Base-by-base conservation (phyloP, 2,329 filamentous ascomycete genomes). In the Beauveria australis region DNA sequence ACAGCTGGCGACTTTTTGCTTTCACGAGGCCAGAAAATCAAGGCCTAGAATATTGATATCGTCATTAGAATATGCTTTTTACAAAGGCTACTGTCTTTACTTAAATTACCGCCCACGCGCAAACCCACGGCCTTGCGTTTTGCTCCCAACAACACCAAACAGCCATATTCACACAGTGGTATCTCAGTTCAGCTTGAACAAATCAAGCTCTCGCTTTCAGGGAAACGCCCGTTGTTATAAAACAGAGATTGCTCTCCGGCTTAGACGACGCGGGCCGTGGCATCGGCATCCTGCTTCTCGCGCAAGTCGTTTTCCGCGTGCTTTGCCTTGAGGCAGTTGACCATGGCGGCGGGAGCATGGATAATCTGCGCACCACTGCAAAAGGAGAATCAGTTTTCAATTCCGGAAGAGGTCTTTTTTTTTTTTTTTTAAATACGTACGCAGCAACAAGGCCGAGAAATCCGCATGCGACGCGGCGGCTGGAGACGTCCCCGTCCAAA, bases 261-360 rank as follows among this genome's bases (percentile, higher is more conserved):
- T 46, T 24, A 59, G 19, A 40, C 56, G 26, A 47, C 57, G 19
- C 49, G 48, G 28, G 41, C 28, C 4, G 48, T 16, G 16, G 57
- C 57, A 24, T 53, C 57, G 28, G 41, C 26, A 16, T 53, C 19
- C n/a, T 59, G 57, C 49, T 59, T 59, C 57, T 59, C 57, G 41
- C 57, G 57, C 5, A 3, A 3, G 49, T 59, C 57, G 19, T 44
- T 26, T 8, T 47, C 47, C 3, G 40, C 49, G 49, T 59, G n/a
- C 57, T 59, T 59, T 49, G 48, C 48, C 57, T 53, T 51, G 33
- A 59, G 28, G 41, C 48, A 53, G 40, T 53, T 53, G 49, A 53
- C 56, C 46, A 59, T 59, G 49, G 49, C 57, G 14, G 57, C 26
- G 16, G 57, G 57, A 19, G 57, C 57, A 40, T 59, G 57, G 9